phyloP scores from a whole-genome alignment of 2,329 filamentous ascomycete genomes.

The Pestalotiopsis sp. region DNA sequence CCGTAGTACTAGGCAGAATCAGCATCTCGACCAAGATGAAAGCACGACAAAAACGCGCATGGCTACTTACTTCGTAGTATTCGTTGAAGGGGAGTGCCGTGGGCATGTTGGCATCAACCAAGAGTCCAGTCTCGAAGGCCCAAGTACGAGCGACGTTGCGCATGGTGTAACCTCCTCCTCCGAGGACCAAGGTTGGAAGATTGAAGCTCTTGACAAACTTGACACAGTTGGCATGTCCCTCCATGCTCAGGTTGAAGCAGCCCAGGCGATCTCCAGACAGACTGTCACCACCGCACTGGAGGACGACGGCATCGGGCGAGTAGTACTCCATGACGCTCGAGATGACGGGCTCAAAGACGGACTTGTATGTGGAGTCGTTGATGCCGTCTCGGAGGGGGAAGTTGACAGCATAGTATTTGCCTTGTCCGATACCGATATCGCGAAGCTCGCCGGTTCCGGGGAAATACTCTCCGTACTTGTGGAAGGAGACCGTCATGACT shows the following conservation, averaged over 20 bases:
- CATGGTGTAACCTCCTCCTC: constrained; percentile 95
- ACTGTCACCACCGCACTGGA: constrained; percentile 95
- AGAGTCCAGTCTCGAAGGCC: constrained; percentile 92
- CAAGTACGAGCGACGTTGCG: constrained; percentile 96
- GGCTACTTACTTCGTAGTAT: constrained; percentile 73
- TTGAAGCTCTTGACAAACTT: constrained; percentile 86
- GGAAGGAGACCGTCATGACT: constrained; percentile 91
- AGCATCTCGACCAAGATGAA: constrained; percentile 17
- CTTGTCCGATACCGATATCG: constrained; percentile 83
- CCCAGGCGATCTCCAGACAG: constrained; percentile 92
- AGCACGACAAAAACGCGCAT: background rate
- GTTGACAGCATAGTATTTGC: constrained; percentile 89
- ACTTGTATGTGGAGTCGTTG: constrained; percentile 85
- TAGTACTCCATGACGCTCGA: constrained; percentile 85
- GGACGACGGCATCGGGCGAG: constrained; percentile 86
- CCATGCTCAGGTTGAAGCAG: constrained; percentile 97
- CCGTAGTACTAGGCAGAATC: constrained; percentile 78
- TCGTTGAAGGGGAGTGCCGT: constrained; percentile 92
- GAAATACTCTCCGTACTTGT: constrained; percentile 98
- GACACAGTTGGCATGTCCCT: constrained; percentile 92
- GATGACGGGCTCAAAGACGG: constrained; percentile 90
- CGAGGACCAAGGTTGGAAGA: constrained; percentile 87
- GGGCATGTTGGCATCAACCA: constrained; percentile 82
- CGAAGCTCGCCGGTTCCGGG: constrained; percentile 87
- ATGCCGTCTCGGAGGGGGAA: constrained; percentile 92